Evolutionary conservation across 2,329 filamentous ascomycete species (phyloP).

Genomic region (Aspergillus ochraceus): DNA sequence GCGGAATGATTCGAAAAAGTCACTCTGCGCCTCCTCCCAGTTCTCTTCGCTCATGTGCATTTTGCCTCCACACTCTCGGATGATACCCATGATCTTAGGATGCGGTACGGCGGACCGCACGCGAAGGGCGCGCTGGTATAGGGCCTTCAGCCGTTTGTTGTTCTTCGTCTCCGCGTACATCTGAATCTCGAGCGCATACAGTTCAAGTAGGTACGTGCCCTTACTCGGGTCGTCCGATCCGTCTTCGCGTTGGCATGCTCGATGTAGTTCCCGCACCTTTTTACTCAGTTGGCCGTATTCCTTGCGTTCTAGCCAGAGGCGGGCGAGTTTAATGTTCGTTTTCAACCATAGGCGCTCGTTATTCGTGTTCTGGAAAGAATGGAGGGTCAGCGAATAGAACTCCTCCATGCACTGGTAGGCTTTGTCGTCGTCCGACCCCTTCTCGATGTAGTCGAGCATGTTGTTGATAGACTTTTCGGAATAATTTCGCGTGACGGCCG

Average conservation of each 20-base stretch:
- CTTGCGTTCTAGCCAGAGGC: slow-evolving; percentile 86
- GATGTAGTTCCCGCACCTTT: slow-evolving; percentile 86
- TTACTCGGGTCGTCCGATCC: slow-evolving; percentile 84
- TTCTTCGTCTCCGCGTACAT: slow-evolving; percentile 98
- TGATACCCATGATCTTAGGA: slow-evolving; percentile 98
- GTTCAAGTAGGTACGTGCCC: slow-evolving; percentile 92
- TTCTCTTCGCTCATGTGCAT: slow-evolving; percentile 99
- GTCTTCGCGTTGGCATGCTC: slow-evolving; percentile 81
- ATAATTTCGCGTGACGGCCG: slow-evolving; percentile 94
- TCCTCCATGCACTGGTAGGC: slow-evolving; percentile 84
- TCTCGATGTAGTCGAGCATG: slow-evolving; percentile 97
- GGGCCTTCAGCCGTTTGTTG: slow-evolving; percentile 91
- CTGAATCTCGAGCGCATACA: slow-evolving; percentile 96
- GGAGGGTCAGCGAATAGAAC: slow-evolving; percentile 90
- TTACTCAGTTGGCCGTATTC: slow-evolving; percentile 77
- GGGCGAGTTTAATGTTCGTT: slow-evolving; percentile 95
- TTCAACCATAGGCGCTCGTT: slow-evolving; percentile 97
- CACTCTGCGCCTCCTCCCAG: slow-evolving; percentile 94
- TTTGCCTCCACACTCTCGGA: slow-evolving; percentile 96
- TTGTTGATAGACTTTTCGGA: slow-evolving; percentile 99
- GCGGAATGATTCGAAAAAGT: slow-evolving; percentile 98
- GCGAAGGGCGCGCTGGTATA: slow-evolving; percentile 87
- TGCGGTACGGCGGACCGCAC: slow-evolving; percentile 97
- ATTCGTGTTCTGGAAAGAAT: slow-evolving; percentile 95
- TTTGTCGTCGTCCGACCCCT: slow-evolving; percentile 71